phyloP scores from a whole-genome alignment of 805 yeast species.

The Candida alai region DNA sequence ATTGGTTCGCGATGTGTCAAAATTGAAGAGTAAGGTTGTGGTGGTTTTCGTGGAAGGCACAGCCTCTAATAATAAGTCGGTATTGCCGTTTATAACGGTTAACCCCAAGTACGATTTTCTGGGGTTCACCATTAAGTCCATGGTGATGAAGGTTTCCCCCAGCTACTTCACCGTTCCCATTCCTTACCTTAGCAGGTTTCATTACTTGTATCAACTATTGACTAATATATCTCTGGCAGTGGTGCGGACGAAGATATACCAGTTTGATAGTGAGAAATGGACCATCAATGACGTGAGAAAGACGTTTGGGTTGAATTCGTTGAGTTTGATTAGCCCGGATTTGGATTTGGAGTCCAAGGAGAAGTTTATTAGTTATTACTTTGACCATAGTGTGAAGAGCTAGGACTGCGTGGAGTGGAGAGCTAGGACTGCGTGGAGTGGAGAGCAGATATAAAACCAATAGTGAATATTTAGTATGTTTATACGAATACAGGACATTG shows the following conservation, averaged over 20 bases:
- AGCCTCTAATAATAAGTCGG: slow-evolving; percentile 75
- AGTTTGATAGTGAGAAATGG: slow-evolving; percentile 13
- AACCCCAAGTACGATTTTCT: slow-evolving; percentile 16
- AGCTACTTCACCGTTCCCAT: slow-evolving; percentile 32
- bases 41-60: slow-evolving; percentile 78
- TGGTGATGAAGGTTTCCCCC: slow-evolving; percentile 39
- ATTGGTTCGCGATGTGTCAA: slow-evolving; percentile 17
- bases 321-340: slow-evolving; percentile 25
- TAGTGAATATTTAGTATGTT: no score
- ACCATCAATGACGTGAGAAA: slow-evolving; percentile 14
- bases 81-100: slow-evolving; percentile 51
- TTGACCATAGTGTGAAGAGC: slow-evolving; percentile 11
- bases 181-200: slow-evolving; percentile 20
- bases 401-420: no score
- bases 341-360: slow-evolving; percentile 27
- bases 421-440: no score
- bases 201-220: slow-evolving; percentile 22
- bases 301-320: slow-evolving; percentile 30
- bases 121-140: slow-evolving; percentile 26
- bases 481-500: no score
- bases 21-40: slow-evolving; percentile 37
- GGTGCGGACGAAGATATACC: slow-evolving; percentile 27
- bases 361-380: slow-evolving; percentile 24
- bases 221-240: slow-evolving; percentile 18
- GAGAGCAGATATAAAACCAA: no score